Evolutionary conservation across 2,329 filamentous ascomycete genomes (phyloP).

Genomic region (Hawksworthiomyces lignivorus): DNA sequence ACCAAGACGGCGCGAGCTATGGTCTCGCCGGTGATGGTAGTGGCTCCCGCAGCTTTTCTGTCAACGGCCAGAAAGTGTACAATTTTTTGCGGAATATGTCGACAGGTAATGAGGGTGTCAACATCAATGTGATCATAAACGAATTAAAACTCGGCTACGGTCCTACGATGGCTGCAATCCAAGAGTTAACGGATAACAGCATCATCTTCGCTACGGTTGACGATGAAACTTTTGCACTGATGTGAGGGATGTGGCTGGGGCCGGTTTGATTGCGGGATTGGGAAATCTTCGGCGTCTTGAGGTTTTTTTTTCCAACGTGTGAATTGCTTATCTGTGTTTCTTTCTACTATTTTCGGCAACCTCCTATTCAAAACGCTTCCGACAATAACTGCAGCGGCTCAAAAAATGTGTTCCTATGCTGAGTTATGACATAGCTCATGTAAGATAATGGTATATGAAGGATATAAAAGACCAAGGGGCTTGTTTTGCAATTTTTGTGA

Average conservation of each 20-base stretch:
- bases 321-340: no score
- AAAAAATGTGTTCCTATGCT: no score
- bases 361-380: no score
- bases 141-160: constrained; percentile 56
- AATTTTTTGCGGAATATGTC: constrained; percentile 57
- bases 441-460: no score
- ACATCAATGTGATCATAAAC: constrained; percentile 68
- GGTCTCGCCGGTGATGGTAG: constrained; percentile 26
- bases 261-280: not conserved
- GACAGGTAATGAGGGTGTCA: constrained; percentile 73
- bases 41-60: constrained; percentile 38
- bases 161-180: constrained; percentile 69
- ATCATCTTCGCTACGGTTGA: constrained; percentile 87
- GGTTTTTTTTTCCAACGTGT: no score
- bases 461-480: no score
- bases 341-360: no score
- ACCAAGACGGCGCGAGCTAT: constrained; percentile 28
- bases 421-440: no score
- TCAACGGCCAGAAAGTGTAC: constrained; percentile 62
- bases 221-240: constrained; percentile 63
- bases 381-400: no score
- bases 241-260: not conserved
- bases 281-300: constrained; percentile 1
- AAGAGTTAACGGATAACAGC: constrained; percentile 68
- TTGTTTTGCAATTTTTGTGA: no score